Evolutionary conservation across 148 eudicot species (phyloP), one percentile per base, ranked within the genome.

Genomic region (Agrostemma githago): DNA sequence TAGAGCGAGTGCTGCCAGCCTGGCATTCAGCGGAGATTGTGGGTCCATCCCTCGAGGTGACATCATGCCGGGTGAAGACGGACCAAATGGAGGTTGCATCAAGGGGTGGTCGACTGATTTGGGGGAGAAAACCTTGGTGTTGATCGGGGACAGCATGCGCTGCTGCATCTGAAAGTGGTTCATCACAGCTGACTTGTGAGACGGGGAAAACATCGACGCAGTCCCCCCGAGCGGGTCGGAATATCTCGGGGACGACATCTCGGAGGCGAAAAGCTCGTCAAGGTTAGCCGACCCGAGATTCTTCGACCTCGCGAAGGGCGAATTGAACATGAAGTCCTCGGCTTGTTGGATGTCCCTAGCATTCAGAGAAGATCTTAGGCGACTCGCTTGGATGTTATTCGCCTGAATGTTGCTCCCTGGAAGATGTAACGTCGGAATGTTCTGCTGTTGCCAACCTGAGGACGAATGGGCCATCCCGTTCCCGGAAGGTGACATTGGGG

Each of bases 111-210:
- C 89, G 26, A 75, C 76, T 6, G 73, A 46, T 57, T 77, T 84
- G 9, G 86, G 82, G 11, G 86, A 81, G 78, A 76, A 84, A 43
- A 34, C 77, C 58, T 83, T 85, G 48, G 86, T 78, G 54, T 78
- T 85, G 5, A 83, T 81, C 0, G 90, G 90, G 34, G 88, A 84
- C 46, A 81, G 68, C 83, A 83, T 73, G 78, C 73, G 82, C 70
- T 87, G 88, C 71, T 85, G 90, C 72, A 81, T 85, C 77, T 87
- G 90, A 62, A 84, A 81, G 44, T 85, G 88, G 71, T 85, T 85
- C 66, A 83, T 43, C 63, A 85, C 81, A 3, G 82, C 81, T 2
- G 85, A 76, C 53, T 79, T 87, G 71, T 83, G 88, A 3, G 86
- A 79, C 12, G 90, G 88, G 41, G 89, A 82, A 58, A 84, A 86